Conservation (phyloP, 495 filamentous ascomycete species). For the Lasiosphaeria hispida region DNA sequence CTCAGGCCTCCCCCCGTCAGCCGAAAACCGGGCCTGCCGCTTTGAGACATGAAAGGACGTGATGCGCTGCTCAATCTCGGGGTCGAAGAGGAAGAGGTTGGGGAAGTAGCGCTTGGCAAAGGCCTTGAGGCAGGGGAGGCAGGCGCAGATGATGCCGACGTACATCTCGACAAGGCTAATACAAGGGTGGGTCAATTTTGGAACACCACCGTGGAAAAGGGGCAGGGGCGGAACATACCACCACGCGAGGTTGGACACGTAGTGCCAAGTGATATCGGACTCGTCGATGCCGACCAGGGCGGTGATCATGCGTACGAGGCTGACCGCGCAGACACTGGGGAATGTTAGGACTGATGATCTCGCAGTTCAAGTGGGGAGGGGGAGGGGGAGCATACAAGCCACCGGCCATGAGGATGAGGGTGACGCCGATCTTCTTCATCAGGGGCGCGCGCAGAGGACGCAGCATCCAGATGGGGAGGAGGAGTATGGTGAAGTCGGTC, state of each 20-base stretch:
- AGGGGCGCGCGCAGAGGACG: conserved; percentile 13
- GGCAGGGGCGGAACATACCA: conserved; percentile 20
- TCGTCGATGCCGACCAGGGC: conserved; percentile 7
- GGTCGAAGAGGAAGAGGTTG: no score
- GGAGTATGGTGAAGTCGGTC: conserved; percentile 24
- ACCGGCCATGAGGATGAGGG: conserved; percentile 29
- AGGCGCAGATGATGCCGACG: conserved; percentile 28
- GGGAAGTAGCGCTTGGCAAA: conserved; percentile 20
- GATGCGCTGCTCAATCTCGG: no score
- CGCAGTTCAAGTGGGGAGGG: neutral
- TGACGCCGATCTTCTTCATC: conserved; percentile 25
- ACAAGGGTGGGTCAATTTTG: neutral
- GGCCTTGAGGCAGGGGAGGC: conserved; percentile 24
- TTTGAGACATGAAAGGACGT: no score
- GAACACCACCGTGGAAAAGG: neutral
- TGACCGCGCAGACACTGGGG: conserved; percentile 22
- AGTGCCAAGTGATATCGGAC: conserved; percentile 25
- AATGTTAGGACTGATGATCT: neutral
- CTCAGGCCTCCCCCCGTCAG: no score
- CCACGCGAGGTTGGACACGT: conserved; percentile 27
- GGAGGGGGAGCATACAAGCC: conserved; percentile 26
- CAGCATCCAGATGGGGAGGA: conserved; percentile 28
- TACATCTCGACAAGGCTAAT: conserved; percentile 27
- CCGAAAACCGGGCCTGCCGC: no score
- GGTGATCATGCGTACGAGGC: conserved; percentile 21